Conservation (phyloP, 495 filamentous ascomycete genomes). For the Penicillium coffeae region DNA sequence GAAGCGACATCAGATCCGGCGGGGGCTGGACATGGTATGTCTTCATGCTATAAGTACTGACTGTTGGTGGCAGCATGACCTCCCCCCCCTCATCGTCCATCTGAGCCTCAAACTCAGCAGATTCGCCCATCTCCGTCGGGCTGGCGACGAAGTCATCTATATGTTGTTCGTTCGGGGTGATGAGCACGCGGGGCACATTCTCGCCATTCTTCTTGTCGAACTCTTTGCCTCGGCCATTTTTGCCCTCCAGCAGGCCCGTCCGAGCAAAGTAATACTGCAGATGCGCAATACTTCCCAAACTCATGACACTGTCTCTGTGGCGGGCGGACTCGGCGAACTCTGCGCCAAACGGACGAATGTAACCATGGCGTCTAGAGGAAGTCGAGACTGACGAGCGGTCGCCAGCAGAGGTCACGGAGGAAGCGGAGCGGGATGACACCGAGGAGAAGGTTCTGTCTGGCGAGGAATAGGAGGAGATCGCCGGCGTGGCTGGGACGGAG, state of each 20-base stretch:
- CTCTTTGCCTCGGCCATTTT: conserved; percentile 78
- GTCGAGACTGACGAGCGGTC: conserved; percentile 53
- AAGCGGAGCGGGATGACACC: conserved; percentile 66
- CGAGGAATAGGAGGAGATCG: conserved; percentile 58
- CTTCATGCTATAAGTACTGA: conserved; percentile 90
- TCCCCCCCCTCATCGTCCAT: conserved; percentile 58
- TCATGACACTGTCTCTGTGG: conserved; percentile 89
- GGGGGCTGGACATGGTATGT: conserved; percentile 83
- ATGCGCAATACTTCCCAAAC: conserved; percentile 92
- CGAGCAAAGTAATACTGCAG: conserved; percentile 97
- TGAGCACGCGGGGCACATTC: conserved; percentile 36
- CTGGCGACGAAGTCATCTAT: conserved; percentile 47
- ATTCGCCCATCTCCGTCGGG: conserved; percentile 46
- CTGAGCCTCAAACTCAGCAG: conserved; percentile 47
- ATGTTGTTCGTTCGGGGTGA: conserved; percentile 42
- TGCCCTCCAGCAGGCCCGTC: conserved; percentile 89
- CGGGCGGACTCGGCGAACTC: conserved; percentile 87
- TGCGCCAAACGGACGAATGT: conserved; percentile 85
- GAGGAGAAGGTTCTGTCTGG: conserved; percentile 73
- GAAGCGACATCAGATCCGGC: conserved; percentile 73
- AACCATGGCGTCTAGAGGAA: conserved; percentile 67
- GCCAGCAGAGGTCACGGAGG: conserved; percentile 54
- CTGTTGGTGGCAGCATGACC: conserved; percentile 87
- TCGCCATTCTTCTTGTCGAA: conserved; percentile 54
- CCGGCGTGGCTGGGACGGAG: conserved; percentile 56